Conservation (phyloP, 1,139 yeast genomes). For the Groenewaldozyma auringiensis region DNA sequence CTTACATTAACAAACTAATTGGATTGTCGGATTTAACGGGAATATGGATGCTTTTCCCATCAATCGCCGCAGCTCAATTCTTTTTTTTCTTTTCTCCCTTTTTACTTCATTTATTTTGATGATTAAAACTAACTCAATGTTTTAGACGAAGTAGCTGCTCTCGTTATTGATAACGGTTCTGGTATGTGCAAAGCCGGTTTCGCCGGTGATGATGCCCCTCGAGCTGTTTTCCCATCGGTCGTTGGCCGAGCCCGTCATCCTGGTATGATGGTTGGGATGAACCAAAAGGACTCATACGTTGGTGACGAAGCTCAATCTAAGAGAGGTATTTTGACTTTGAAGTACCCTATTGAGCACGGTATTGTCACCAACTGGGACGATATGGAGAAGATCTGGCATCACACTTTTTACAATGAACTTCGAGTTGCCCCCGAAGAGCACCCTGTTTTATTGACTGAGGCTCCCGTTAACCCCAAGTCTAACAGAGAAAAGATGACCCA, state of each 20-base stretch:
- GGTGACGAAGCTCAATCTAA: constrained; percentile 99
- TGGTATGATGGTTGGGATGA: constrained; percentile 98
- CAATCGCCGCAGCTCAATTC: too few species aligned
- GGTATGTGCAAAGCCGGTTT: constrained; percentile 99
- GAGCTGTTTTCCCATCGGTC: constrained; percentile 99
- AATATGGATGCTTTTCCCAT: too few species aligned
- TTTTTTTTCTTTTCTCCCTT: too few species aligned
- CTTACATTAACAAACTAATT: too few species aligned
- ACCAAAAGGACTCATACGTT: constrained; percentile 98
- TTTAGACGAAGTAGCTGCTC: constrained; percentile 21
- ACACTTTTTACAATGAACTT: constrained; percentile 94
- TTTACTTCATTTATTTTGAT: too few species aligned
- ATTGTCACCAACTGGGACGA: constrained; percentile 99
- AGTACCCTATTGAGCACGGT: constrained; percentile 99
- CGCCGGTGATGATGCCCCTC: constrained; percentile 99
- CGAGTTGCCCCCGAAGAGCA: constrained; percentile 99
- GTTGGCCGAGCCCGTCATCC: constrained; percentile 99
- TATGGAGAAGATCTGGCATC: constrained; percentile 99
- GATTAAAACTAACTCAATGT: background rate
- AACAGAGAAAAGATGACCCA: constrained; percentile 99
- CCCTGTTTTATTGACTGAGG: constrained; percentile 96
- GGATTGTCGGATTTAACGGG: too few species aligned
- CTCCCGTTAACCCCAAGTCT: constrained; percentile 98
- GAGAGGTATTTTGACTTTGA: constrained; percentile 98
- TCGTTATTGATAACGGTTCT: constrained; percentile 99